Conservation (phyloP, 768 basidiomycete species). For the Termitomyces sp. region DNA sequence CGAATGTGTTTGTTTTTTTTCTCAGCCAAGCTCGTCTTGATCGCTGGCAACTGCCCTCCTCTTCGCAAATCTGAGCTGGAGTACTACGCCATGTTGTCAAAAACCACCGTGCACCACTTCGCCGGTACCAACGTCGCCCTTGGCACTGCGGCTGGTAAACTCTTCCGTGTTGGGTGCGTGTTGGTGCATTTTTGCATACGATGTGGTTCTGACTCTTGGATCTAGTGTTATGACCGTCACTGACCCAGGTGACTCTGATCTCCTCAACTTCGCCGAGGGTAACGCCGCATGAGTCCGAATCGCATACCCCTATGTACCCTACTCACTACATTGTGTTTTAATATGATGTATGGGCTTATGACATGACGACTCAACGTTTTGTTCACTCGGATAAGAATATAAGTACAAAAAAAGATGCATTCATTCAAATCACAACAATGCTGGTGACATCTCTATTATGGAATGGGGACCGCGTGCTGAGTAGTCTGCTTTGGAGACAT, state of each 20-base stretch:
- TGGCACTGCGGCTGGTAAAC: conserved; percentile 97
- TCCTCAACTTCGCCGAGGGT: conserved; percentile 83
- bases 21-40: conserved; percentile 94
- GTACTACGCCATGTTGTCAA: conserved; percentile 99
- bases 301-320: background rate
- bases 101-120: conserved; percentile 98
- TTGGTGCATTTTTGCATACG: background rate
- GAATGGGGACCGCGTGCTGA: conserved; percentile 68
- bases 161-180: conserved; percentile 93
- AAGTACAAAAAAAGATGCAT: background rate
- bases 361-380: background rate
- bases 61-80: conserved; percentile 99
- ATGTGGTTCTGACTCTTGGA: conserved; percentile 20
- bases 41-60: conserved; percentile 98
- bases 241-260: conserved; percentile 95
- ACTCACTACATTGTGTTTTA: conserved; percentile 2
- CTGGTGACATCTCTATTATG: conserved; percentile 76
- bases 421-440: conserved; percentile 48
- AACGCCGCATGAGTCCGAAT: conserved; percentile 50
- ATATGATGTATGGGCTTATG: conserved; percentile 13
- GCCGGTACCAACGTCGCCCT: conserved; percentile 96
- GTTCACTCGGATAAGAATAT: background rate
- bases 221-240: conserved; percentile 93
- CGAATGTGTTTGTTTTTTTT: conserved; percentile 42
- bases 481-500: conserved; percentile 80